A percentile compares a stretch with the other conserved stretches of the same genome.
Evolutionary conservation across 2,329 filamentous ascomycete genomes (phyloP).

Genomic region (Triangularia verruculosa): DNA sequence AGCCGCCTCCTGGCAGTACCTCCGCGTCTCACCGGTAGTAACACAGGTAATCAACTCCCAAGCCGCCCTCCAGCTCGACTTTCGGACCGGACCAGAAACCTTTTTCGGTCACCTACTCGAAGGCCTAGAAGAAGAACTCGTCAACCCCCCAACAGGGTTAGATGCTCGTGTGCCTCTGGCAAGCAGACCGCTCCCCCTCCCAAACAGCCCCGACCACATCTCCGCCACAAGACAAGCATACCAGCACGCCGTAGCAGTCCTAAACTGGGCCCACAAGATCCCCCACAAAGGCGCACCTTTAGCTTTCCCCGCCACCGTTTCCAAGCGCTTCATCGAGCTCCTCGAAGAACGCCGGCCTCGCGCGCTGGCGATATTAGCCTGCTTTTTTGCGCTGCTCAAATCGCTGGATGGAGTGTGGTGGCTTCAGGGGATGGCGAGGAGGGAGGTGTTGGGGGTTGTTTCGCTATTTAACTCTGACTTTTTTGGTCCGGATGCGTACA

Average conservation of each 20-base stretch:
- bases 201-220: conserved; percentile 22
- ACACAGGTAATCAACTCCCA: conserved; percentile 63
- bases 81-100: conserved; percentile 49
- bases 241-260: conserved; percentile 61
- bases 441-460: conserved; percentile 63
- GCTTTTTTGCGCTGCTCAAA: conserved; percentile 65
- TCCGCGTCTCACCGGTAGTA: conserved; percentile 55
- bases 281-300: conserved; percentile 57
- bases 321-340: conserved; percentile 57
- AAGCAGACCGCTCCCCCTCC: conserved; percentile 11
- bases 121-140: conserved; percentile 55
- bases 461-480: conserved; percentile 57
- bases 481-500: conserved; percentile 36
- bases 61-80: conserved; percentile 58
- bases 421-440: conserved; percentile 63
- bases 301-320: conserved; percentile 63
- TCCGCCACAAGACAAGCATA: conserved; percentile 53
- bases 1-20: conserved; percentile 61
- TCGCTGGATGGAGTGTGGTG: conserved; percentile 65
- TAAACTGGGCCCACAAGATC: conserved; percentile 64
- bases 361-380: conserved; percentile 61
- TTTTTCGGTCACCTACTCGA: conserved; percentile 62
- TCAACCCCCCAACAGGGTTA: conserved; percentile 14
- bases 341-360: conserved; percentile 58
- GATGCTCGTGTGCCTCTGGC: neutral